Evolutionary conservation across 306 rosid genomes (phyloP).

Genomic region (Acacia melanoxylon): DNA sequence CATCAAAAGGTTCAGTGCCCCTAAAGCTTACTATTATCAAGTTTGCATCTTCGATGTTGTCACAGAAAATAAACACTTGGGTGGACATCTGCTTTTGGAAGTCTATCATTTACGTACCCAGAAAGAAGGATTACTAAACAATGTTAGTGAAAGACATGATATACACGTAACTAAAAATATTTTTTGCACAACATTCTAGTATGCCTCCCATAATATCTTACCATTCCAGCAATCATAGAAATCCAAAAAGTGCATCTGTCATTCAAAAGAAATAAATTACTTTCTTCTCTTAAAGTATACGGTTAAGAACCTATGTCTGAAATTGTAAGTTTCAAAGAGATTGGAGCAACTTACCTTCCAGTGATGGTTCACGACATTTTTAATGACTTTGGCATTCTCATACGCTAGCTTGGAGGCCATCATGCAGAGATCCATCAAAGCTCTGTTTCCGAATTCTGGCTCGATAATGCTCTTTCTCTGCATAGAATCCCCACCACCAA

Average conservation of each 20-base stretch:
- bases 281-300: background rate
- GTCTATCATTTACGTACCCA: slow-evolving; percentile 36
- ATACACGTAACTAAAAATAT: background rate
- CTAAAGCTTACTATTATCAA: slow-evolving; percentile 71
- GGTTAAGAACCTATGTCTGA: background rate
- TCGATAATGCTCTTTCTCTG: slow-evolving; percentile 25
- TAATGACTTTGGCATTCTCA: slow-evolving; percentile 56
- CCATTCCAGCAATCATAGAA: slow-evolving; percentile 79
- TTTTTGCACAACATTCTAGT: background rate
- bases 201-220: slow-evolving; percentile 30
- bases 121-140: background rate
- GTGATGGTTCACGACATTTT: slow-evolving; percentile 40
- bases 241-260: slow-evolving; percentile 78
- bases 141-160: background rate
- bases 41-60: slow-evolving; percentile 69
- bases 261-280: slow-evolving; percentile 2
- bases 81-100: slow-evolving; percentile 54
- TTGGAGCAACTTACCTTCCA: slow-evolving; percentile 58
- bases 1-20: slow-evolving; percentile 78
- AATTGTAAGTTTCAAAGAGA: background rate
- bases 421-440: slow-evolving; percentile 63
- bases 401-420: slow-evolving; percentile 67
- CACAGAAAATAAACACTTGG: slow-evolving; percentile 62
- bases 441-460: slow-evolving; percentile 38
- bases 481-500: slow-evolving; percentile 6